phyloP scores from a whole-genome alignment of 768 basidiomycete genomes.

The Sarcodon sp. region DNA sequence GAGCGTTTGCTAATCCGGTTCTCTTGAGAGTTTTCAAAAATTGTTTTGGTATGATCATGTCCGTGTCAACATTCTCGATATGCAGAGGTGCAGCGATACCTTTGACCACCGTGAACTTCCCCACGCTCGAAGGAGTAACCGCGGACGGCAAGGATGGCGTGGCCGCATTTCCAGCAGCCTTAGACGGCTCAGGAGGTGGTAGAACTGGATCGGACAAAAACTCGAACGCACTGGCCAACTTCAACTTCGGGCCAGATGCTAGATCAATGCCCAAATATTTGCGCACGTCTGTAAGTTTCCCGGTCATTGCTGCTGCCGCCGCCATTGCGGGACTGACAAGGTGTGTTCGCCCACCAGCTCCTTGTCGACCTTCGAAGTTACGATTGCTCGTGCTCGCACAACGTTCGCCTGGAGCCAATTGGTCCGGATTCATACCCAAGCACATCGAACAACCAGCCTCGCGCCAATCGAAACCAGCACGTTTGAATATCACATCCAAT shows the following conservation, averaged over 20 bases:
- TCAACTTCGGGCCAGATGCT: constrained; percentile 36
- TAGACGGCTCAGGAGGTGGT: constrained; percentile 22
- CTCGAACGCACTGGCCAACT: constrained; percentile 57
- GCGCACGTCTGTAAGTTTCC: constrained; percentile 45
- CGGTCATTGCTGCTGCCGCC: constrained; percentile 48
- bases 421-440: constrained; percentile 60
- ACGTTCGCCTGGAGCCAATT: constrained; percentile 41
- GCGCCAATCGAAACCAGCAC: constrained; percentile 57
- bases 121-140: constrained; percentile 17
- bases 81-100: constrained; percentile 42
- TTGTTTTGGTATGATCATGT: constrained; percentile 56
- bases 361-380: constrained; percentile 54
- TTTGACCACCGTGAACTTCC: constrained; percentile 33
- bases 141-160: constrained; percentile 13
- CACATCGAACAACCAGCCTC: constrained; percentile 66
- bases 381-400: constrained; percentile 56
- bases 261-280: constrained; percentile 27
- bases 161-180: constrained; percentile 9
- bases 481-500: constrained; percentile 47
- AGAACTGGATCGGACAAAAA: constrained; percentile 58
- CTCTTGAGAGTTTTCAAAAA: constrained; percentile 57
- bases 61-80: constrained; percentile 49
- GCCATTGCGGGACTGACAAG: constrained; percentile 60
- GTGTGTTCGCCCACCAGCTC: constrained; percentile 51
- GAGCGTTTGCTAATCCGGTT: constrained; percentile 45